These are phyloP conservation scores for Candida argentea DNA, from an alignment of 805 yeast species.

Conservation along the genomic window DNA sequence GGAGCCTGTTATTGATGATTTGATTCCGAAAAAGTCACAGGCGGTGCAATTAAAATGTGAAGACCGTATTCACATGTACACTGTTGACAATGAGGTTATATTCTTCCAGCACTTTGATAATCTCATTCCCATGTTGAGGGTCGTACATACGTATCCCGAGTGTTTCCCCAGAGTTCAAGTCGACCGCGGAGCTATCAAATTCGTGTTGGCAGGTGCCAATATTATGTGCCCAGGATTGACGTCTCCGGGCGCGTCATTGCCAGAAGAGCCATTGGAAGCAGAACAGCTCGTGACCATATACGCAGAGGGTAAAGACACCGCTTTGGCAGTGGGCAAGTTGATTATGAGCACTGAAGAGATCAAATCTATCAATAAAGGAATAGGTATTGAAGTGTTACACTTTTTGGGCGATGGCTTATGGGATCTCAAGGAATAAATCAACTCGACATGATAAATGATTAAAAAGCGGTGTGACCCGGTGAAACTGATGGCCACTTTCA, in stretches of 20 bases:
- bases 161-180: constrained; percentile 83
- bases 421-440: constrained; percentile 41
- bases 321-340: constrained; percentile 84
- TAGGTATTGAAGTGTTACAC: constrained; percentile 78
- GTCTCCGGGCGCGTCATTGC: constrained; percentile 72
- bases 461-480: not conserved
- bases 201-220: constrained; percentile 91
- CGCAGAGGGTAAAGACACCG: constrained; percentile 89
- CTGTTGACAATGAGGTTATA: constrained; percentile 63
- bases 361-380: constrained; percentile 71
- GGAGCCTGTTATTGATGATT: constrained; percentile 67
- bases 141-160: constrained; percentile 74
- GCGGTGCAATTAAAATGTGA: constrained; percentile 77
- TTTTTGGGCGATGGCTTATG: constrained; percentile 87
- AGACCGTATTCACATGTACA: constrained; percentile 72
- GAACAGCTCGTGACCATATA: constrained; percentile 71
- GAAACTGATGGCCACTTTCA: not conserved
- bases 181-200: constrained; percentile 93
- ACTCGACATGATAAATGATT: too few species aligned
- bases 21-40: constrained; percentile 84
- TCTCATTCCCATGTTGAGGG: constrained; percentile 61
- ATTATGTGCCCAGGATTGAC: constrained; percentile 96
- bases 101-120: constrained; percentile 76
- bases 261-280: constrained; percentile 57
- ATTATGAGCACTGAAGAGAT: constrained; percentile 86